phyloP scores from a whole-genome alignment of 495 filamentous ascomycete species.

The Penicillium psychrofluorescens region DNA sequence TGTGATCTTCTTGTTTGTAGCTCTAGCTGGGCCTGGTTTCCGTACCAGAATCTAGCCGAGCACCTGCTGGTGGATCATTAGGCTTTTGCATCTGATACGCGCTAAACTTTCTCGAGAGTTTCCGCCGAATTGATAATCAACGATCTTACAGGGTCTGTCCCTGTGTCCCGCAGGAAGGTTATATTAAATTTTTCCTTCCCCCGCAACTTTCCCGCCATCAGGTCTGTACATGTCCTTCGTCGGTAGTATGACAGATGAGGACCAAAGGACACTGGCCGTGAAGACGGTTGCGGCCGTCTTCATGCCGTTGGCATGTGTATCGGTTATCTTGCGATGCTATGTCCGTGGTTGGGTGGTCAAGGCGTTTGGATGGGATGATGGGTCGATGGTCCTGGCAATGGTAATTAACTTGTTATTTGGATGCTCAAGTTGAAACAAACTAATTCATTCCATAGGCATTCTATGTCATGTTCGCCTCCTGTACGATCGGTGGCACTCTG shows the following conservation, averaged over 20 bases:
- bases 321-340: constrained; percentile 37
- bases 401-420: constrained; percentile 9
- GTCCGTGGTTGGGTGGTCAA: constrained; percentile 33
- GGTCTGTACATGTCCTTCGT: neutral
- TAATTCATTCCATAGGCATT: constrained; percentile 11
- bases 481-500: constrained; percentile 32
- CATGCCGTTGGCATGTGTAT: constrained; percentile 24
- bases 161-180: too few species aligned
- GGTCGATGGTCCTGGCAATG: constrained; percentile 28
- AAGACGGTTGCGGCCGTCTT: constrained; percentile 30
- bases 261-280: constrained; percentile 23
- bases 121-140: too few species aligned
- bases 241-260: constrained; percentile 9
- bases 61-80: too few species aligned
- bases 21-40: too few species aligned
- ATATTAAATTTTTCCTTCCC: neutral
- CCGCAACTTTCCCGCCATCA: neutral
- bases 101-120: too few species aligned
- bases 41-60: too few species aligned
- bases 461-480: constrained; percentile 30
- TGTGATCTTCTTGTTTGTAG: too few species aligned
- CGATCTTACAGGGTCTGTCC: too few species aligned
- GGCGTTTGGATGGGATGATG: constrained; percentile 38
- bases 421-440: neutral
- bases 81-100: too few species aligned